phyloP scores from a whole-genome alignment of 805 yeast genomes.

The Barnettozyma wickerhamii region DNA sequence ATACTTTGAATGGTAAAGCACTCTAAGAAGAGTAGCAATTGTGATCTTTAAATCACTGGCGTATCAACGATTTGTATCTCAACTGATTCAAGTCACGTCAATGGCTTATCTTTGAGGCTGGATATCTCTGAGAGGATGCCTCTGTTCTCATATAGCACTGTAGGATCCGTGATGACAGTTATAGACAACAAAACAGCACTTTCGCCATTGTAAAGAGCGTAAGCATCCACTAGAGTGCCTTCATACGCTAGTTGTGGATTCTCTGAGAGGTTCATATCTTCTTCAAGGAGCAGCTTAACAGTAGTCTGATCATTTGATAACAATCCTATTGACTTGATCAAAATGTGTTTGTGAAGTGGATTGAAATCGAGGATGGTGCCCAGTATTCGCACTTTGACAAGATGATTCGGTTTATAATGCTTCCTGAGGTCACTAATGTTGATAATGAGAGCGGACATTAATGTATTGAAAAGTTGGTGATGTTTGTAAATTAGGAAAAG shows the following conservation, averaged over 20 bases:
- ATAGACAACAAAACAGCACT: slow-evolving; percentile 8
- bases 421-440: slow-evolving; percentile 6
- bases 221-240: slow-evolving; percentile 19
- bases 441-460: slow-evolving; percentile 17
- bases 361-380: slow-evolving; percentile 20
- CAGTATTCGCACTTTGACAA: slow-evolving; percentile 18
- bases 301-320: slow-evolving; percentile 8
- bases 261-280: slow-evolving; percentile 6
- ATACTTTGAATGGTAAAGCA: too few species aligned
- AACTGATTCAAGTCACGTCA: neutral
- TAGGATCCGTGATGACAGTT: slow-evolving; percentile 8
- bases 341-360: slow-evolving; percentile 12
- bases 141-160: neutral
- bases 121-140: slow-evolving; percentile 1
- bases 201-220: slow-evolving; percentile 17
- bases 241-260: slow-evolving; percentile 17
- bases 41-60: too few species aligned
- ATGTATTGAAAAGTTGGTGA: too few species aligned
- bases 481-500: too few species aligned
- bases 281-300: slow-evolving; percentile 12
- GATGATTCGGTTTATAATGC: slow-evolving; percentile 10
- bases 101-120: slow-evolving; percentile 7
- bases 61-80: too few species aligned
- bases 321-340: slow-evolving; percentile 13
- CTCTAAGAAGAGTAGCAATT: too few species aligned